These are phyloP conservation scores for Bolboschoenoplectus hybrid DNA, from an alignment of 202 grass and related monocot species.

Conservation along the genomic window DNA sequence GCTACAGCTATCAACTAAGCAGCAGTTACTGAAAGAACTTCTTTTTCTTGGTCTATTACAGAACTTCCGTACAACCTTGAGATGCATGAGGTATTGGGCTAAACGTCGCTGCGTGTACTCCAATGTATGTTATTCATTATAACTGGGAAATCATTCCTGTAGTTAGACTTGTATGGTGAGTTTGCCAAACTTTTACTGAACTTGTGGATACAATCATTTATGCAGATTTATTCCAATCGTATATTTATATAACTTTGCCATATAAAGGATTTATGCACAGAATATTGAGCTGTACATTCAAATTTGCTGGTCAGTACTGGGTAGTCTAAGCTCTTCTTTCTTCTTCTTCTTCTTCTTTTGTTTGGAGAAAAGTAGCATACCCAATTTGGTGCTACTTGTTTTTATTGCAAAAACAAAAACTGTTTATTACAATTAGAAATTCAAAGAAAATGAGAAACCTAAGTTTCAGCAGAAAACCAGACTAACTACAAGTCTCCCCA, in stretches of 20 bases:
- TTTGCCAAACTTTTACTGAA: not conserved
- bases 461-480: not conserved
- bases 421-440: not conserved
- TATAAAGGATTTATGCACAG: not conserved
- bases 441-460: not conserved
- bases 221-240: not conserved
- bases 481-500: not conserved
- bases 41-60: constrained; percentile 53
- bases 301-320: not conserved
- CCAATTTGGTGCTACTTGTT: not conserved
- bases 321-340: not conserved
- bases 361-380: not conserved
- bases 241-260: not conserved
- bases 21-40: constrained; percentile 21
- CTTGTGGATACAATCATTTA: not conserved
- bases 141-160: not conserved
- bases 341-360: too few species aligned
- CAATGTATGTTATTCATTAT: constrained; percentile 58
- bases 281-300: not conserved
- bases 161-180: constrained; percentile 3
- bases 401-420: not conserved
- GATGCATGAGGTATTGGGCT: constrained; percentile 92
- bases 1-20: constrained; percentile 1
- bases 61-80: constrained; percentile 92
- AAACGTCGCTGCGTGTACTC: constrained; percentile 93